Evolutionary conservation across 345 rosid genomes (phyloP).

Genomic region (Erodium maritimum): DNA sequence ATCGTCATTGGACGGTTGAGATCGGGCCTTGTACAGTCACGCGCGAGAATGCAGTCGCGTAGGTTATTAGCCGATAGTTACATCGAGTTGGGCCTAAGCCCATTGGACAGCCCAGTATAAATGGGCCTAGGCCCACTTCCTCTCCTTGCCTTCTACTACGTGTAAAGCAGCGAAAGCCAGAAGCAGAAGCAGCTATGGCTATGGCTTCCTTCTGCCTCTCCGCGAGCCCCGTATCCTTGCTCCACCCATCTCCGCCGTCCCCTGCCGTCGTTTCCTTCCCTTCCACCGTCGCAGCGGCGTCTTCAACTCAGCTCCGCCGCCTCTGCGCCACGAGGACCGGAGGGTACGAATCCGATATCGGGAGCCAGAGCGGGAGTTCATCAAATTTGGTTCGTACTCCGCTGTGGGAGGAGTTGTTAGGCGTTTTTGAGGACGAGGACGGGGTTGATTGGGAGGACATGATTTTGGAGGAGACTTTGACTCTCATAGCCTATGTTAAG

Average conservation of each 20-base stretch:
- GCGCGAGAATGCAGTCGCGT: too few relatives aligned
- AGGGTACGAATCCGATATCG: constrained; percentile 34
- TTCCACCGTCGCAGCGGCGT: constrained; percentile 16
- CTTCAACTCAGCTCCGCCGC: constrained; percentile 10
- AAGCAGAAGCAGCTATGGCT: too few relatives aligned
- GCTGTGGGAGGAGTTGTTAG: constrained; percentile 21
- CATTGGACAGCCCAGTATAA: too few relatives aligned
- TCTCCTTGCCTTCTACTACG: too few relatives aligned
- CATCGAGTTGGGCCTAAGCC: too few relatives aligned
- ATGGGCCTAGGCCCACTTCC: too few relatives aligned
- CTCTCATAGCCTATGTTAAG: constrained; percentile 79
- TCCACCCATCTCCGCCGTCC: constrained; percentile 17
- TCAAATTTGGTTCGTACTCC: constrained; percentile 53
- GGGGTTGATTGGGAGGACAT: constrained; percentile 72
- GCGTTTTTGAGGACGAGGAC: constrained; percentile 27
- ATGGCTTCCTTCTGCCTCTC: constrained; percentile 12
- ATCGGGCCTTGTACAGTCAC: too few relatives aligned
- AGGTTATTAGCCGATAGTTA: too few relatives aligned
- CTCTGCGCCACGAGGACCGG: constrained; percentile 40
- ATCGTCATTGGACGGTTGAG: neutral
- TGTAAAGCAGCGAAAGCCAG: too few relatives aligned
- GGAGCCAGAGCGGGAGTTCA: constrained; percentile 26
- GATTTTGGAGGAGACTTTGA: constrained; percentile 81
- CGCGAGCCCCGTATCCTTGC: constrained; percentile 20
- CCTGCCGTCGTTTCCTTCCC: constrained; percentile 33